Base-by-base conservation (phyloP, 768 basidiomycete species). In the Xerocomellus amylosporus region DNA sequence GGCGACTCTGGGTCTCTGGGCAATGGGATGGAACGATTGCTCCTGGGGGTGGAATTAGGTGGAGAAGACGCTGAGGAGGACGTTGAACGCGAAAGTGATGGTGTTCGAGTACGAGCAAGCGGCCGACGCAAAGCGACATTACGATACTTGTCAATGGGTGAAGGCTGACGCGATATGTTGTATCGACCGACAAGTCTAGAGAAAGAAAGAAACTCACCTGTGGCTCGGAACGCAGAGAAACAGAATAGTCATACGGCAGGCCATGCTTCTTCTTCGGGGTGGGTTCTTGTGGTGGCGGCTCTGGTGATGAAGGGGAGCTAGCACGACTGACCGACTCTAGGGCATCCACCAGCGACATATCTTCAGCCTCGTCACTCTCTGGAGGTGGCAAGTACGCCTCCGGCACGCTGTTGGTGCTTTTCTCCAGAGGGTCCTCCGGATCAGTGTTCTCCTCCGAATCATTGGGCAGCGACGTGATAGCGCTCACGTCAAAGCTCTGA, bases 11-110 rank as follows among this genome's bases (percentile, higher is more conserved):
- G 63, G 4, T 77, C 78, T 6, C 63, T 67, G 37, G 74, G 68
- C 38, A 78, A 56, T 7, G 58, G 64, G 8, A 76, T 56, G 4
- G 84, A 85, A 38, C 73, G 73, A 51, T 71, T 78, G 54, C 83
- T 86, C 13, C 75, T 77, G 22, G 86, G 86, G 2, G 86, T 88
- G 3, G 86, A 85, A 58, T 87, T 78, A 2, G 81, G 68, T 0
- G 84, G 79, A 5, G 85, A 86, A 12, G 86, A 83, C 0, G 28
- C 49, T 1, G 77, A 75, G 22, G 76, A 77, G 33, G 83, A 79
- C 0, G 79, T 77, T 1, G 84, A 86, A 47, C 79, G 79, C 8
- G 87, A 80, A 9, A 88, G 74, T 2, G 86, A 87, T 5, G 87
- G 87, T 5, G 86, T 87, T 26, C 86, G 81, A 19, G 75, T 74